Percentiles rank a stretch among this genome's conserved stretches.
phyloP scores from a whole-genome alignment of 331 rosid species.

The Spiraea crenata region DNA sequence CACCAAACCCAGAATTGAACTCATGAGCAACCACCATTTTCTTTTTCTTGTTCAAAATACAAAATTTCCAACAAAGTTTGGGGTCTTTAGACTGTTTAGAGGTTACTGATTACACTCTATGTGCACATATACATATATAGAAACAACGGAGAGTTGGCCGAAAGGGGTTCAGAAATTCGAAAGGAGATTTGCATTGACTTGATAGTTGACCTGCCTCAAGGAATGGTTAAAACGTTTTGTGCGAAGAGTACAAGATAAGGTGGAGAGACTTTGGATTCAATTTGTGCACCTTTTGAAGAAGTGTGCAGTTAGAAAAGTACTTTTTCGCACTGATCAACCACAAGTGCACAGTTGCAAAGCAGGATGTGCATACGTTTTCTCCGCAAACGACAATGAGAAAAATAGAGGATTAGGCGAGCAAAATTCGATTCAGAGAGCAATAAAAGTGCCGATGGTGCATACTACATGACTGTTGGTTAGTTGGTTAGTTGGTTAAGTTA shows the following conservation, averaged over 20 bases:
- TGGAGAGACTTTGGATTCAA: not conserved
- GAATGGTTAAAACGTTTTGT: not conserved
- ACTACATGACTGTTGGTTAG: no score
- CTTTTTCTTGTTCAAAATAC: not conserved
- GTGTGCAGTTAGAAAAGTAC: not conserved
- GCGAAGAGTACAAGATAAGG: not conserved
- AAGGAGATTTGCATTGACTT: not conserved
- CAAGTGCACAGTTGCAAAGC: not conserved
- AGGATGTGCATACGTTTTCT: not conserved
- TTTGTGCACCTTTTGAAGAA: not conserved
- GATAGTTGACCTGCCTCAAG: not conserved
- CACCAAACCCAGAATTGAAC: conserved; percentile 7
- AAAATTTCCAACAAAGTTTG: conserved; percentile 1
- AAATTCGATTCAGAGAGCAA: no score
- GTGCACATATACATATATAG: no score
- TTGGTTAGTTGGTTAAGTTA: not conserved
- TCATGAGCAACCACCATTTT: conserved; percentile 7
- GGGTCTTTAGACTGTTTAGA: no score
- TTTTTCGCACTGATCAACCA: not conserved
- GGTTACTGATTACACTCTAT: no score
- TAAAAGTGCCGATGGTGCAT: no score
- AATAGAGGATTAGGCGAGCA: no score
- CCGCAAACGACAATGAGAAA: no score
- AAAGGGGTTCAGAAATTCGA: not conserved
- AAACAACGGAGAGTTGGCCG: not conserved